phyloP scores from a whole-genome alignment of 2,329 filamentous ascomycete genomes.

The Xylaria sp. region DNA sequence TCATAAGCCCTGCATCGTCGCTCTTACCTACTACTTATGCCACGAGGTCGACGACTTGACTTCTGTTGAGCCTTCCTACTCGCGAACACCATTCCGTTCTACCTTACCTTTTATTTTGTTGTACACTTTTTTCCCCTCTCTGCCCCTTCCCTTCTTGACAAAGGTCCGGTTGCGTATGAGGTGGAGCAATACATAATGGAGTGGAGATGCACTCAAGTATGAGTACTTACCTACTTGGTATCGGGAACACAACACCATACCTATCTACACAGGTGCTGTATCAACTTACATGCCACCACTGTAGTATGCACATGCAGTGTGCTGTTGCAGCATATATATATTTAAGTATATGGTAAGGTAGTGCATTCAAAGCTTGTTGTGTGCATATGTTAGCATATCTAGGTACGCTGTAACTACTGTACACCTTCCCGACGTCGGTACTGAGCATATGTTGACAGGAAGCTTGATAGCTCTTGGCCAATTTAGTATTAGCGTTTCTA shows the following conservation, averaged over 20 bases:
- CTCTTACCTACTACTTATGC: not conserved
- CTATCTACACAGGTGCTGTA: no score
- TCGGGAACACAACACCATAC: no score
- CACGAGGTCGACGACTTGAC: not conserved
- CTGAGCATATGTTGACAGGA: not conserved
- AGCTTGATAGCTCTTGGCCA: constrained; percentile 20
- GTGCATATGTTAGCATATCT: constrained; percentile 18
- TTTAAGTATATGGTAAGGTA: no score
- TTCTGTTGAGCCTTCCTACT: not conserved
- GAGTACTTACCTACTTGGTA: no score
- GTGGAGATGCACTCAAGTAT: no score
- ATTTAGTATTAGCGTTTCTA: constrained; percentile 3
- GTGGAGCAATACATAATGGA: not conserved
- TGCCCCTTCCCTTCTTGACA: not conserved
- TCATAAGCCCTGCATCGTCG: not conserved
- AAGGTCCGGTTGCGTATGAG: not conserved
- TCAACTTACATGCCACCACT: no score
- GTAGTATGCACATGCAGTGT: no score
- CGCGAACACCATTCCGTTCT: not conserved
- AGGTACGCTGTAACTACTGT: not conserved
- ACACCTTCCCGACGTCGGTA: constrained; percentile 21
- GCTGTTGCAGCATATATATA: no score
- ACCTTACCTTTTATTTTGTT: not conserved
- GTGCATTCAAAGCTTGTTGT: constrained; percentile 15
- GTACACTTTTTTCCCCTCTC: no score